phyloP scores from a whole-genome alignment of 805 yeast genomes.

The Monosporozyma yasuniensis region DNA sequence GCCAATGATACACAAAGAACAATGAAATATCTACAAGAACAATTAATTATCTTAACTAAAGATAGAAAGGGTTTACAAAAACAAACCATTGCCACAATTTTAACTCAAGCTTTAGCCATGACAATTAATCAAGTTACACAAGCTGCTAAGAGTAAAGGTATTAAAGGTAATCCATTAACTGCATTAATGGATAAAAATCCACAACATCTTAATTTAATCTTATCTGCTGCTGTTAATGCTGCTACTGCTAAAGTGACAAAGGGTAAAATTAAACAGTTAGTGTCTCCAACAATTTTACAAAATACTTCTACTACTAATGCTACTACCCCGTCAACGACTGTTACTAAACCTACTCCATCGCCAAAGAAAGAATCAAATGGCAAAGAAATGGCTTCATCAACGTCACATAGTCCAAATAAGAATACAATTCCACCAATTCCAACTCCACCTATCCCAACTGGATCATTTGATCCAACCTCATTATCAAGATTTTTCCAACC shows the following conservation, averaged over 20 bases:
- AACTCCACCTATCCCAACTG: not conserved
- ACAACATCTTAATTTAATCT: slow-evolving; percentile 65
- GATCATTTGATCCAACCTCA: slow-evolving; percentile 30
- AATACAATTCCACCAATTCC: slow-evolving; percentile 1
- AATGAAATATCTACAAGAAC: slow-evolving; percentile 76
- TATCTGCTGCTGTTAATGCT: slow-evolving; percentile 73
- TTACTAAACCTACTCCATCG: not conserved
- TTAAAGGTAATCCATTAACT: slow-evolving; percentile 67
- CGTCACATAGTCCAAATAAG: not conserved
- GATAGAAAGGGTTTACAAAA: slow-evolving; percentile 69
- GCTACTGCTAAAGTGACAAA: slow-evolving; percentile 57
- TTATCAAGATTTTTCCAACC: slow-evolving; percentile 32
- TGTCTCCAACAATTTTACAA: slow-evolving; percentile 9
- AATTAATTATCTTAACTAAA: slow-evolving; percentile 69
- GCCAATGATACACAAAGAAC: slow-evolving; percentile 43
- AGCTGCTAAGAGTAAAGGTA: slow-evolving; percentile 78
- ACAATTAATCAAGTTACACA: slow-evolving; percentile 85
- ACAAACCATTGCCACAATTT: slow-evolving; percentile 71
- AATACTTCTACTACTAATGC: not conserved
- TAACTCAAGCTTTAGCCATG: slow-evolving; percentile 87
- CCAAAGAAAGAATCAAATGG: not conserved
- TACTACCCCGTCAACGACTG: too few species aligned
- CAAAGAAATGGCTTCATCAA: not conserved
- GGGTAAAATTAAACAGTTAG: slow-evolving; percentile 40
- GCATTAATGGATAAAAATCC: slow-evolving; percentile 76